phyloP scores from a whole-genome alignment of 352 stramenopile genomes.

The Elongisporangium senticosum region DNA sequence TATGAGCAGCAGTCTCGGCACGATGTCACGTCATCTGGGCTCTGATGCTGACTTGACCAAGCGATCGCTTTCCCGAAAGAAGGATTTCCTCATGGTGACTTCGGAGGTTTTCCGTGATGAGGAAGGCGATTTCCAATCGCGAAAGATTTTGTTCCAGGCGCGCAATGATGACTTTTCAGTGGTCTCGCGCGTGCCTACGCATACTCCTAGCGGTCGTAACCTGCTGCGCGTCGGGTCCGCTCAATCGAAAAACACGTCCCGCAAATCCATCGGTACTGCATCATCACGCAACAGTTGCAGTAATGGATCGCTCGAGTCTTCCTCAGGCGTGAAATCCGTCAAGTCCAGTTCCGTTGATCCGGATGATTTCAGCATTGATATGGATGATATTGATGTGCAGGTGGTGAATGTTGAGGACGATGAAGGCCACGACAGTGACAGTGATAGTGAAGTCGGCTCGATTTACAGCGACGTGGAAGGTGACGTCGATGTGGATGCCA shows the following conservation, averaged over 20 bases:
- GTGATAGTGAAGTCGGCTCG: slow-evolving; percentile 51
- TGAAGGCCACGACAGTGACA: slow-evolving; percentile 59
- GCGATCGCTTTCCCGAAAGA: slow-evolving; percentile 79
- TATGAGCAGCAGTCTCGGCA: slow-evolving; percentile 18
- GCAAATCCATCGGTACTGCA: slow-evolving; percentile 40
- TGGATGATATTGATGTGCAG: slow-evolving; percentile 73
- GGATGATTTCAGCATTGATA: slow-evolving; percentile 43
- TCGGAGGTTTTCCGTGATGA: slow-evolving; percentile 85
- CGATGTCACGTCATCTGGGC: slow-evolving; percentile 16
- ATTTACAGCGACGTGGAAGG: slow-evolving; percentile 79
- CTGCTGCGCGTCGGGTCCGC: slow-evolving; percentile 31
- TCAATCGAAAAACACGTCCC: slow-evolving; percentile 15
- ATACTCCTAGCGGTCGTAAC: slow-evolving; percentile 60
- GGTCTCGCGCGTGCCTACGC: slow-evolving; percentile 65
- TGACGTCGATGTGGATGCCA: slow-evolving; percentile 84
- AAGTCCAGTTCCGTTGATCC: slow-evolving; percentile 30
- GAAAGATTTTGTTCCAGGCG: slow-evolving; percentile 87
- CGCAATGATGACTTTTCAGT: slow-evolving; percentile 84
- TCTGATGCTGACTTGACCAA: slow-evolving; percentile 77
- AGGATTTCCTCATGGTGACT: slow-evolving; percentile 89
- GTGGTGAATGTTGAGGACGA: slow-evolving; percentile 73
- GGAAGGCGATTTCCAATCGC: slow-evolving; percentile 78
- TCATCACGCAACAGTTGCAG: slow-evolving; percentile 26
- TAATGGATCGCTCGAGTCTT: slow-evolving; percentile 40
- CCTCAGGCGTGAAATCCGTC: slow-evolving; percentile 20